Conservation (phyloP, 495 filamentous ascomycete species). For the Penicillium mononematosum region DNA sequence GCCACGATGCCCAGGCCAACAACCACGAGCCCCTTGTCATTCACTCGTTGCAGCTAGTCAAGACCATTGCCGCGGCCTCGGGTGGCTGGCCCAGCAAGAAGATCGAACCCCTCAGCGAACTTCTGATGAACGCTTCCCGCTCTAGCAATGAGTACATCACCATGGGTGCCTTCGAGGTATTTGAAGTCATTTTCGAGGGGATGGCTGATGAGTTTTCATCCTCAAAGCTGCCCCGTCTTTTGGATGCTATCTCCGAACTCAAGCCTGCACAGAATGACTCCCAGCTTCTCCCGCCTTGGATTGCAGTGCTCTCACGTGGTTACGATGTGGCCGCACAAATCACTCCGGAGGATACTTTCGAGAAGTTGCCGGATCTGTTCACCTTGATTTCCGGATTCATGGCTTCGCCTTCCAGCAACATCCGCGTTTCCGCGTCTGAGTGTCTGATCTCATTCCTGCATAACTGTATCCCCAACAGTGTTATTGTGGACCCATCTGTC, state of each 20-base stretch:
- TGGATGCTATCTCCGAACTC: constrained; percentile 84
- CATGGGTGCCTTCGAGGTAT: constrained; percentile 92
- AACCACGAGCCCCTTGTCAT: constrained; percentile 80
- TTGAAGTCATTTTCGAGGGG: constrained; percentile 90
- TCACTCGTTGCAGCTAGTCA: constrained; percentile 86
- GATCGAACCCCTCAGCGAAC: constrained; percentile 85
- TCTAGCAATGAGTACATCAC: constrained; percentile 92
- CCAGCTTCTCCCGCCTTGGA: constrained; percentile 91
- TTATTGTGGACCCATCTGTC: constrained; percentile 81
- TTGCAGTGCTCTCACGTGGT: constrained; percentile 88
- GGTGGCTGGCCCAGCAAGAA: constrained; percentile 97
- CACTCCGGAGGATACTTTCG: constrained; percentile 80
- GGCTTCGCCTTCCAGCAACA: constrained; percentile 82
- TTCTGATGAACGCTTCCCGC: constrained; percentile 80
- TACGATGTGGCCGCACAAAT: constrained; percentile 92
- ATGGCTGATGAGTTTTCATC: constrained; percentile 85
- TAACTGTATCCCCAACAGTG: constrained; percentile 77
- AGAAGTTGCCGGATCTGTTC: constrained; percentile 80
- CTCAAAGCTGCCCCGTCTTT: constrained; percentile 79
- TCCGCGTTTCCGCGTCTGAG: constrained; percentile 88
- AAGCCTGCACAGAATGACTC: constrained; percentile 88
- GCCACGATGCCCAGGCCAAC: constrained; percentile 43
- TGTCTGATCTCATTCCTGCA: constrained; percentile 88
- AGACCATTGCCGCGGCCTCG: constrained; percentile 78
- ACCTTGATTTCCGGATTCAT: constrained; percentile 73